These are phyloP conservation scores for Geotrichum klebahnii DNA, from an alignment of 1,139 yeast species.

Conservation along the genomic window DNA sequence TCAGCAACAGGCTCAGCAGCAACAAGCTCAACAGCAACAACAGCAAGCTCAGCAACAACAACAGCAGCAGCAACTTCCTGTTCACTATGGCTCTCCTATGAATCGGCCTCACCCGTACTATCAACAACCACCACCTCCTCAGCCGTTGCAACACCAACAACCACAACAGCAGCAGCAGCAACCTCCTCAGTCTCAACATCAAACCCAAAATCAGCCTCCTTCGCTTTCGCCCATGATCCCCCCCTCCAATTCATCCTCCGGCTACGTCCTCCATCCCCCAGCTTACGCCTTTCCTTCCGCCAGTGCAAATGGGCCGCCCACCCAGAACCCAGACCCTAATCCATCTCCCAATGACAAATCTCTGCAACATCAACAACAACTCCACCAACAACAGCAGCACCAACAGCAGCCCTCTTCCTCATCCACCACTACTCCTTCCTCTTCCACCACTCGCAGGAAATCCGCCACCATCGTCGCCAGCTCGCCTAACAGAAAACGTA, in stretches of 20 bases:
- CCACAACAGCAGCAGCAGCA: too few species aligned
- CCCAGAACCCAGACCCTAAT: constrained; percentile 14
- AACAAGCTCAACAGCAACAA: constrained; percentile 21
- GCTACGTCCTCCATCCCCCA: background rate
- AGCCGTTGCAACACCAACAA: too few species aligned
- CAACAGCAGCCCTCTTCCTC: background rate
- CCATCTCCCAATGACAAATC: background rate
- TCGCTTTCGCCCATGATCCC: constrained; percentile 3
- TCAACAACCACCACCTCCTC: constrained; percentile 29
- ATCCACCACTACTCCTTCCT: background rate
- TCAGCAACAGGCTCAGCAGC: constrained; percentile 7
- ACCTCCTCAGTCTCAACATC: too few species aligned
- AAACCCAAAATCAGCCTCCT: constrained; percentile 21
- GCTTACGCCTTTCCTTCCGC: constrained; percentile 10
- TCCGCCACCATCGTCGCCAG: constrained; percentile 1
- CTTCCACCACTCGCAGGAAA: too few species aligned
- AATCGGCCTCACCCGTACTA: constrained; percentile 24
- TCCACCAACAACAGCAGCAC: constrained; percentile 7
- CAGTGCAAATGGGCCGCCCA: constrained; percentile 20
- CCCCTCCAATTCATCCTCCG: constrained; percentile 1
- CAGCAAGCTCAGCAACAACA: constrained; percentile 19
- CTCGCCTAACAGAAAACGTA: background rate
- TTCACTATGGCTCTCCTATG: constrained; percentile 22
- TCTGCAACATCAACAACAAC: background rate
- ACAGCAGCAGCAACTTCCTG: constrained; percentile 20